phyloP scores from a whole-genome alignment of 2,329 filamentous ascomycete species.

The Phyllosticta citriasiana region DNA sequence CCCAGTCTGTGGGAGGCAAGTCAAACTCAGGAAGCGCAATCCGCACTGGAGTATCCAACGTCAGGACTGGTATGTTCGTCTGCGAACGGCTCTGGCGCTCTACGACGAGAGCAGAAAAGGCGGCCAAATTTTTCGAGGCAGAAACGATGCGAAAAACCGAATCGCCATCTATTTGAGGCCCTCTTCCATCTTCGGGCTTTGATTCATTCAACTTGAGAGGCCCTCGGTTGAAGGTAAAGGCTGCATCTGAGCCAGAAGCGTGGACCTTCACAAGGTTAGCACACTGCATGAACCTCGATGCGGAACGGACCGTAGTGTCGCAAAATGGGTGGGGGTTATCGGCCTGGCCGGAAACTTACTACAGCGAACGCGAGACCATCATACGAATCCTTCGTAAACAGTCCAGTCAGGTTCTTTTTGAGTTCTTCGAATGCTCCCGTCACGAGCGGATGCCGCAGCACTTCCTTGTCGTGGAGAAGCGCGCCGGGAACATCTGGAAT shows the following conservation, averaged over 20 bases:
- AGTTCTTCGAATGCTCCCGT: conserved; percentile 18
- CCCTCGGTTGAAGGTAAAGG: conserved; percentile 21
- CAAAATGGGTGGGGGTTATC: not conserved
- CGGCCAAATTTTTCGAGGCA: conserved; percentile 21
- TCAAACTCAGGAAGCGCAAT: conserved; percentile 17
- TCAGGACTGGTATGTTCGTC: conserved; percentile 10
- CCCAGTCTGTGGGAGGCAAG: conserved; percentile 19
- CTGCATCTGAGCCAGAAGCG: conserved; percentile 15
- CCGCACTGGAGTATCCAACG: conserved; percentile 18
- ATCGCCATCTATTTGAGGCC: conserved; percentile 18
- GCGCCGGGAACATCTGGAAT: conserved; percentile 19
- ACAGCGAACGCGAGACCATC: conserved; percentile 23
- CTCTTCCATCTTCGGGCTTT: not conserved
- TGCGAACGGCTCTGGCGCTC: conserved; percentile 13
- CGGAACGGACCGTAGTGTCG: not conserved
- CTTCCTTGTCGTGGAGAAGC: conserved; percentile 14
- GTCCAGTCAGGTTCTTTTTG: conserved; percentile 13
- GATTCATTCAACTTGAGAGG: conserved; percentile 22
- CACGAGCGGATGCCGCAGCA: conserved; percentile 18
- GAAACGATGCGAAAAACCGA: conserved; percentile 24
- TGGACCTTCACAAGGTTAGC: conserved; percentile 16
- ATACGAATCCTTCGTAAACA: conserved; percentile 17
- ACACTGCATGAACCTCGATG: not conserved
- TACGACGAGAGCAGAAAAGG: conserved; percentile 17
- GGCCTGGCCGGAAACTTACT: conserved; percentile 14